Base-by-base conservation (phyloP, 148 eudicot genomes). In the Fallopia convolvulus region DNA sequence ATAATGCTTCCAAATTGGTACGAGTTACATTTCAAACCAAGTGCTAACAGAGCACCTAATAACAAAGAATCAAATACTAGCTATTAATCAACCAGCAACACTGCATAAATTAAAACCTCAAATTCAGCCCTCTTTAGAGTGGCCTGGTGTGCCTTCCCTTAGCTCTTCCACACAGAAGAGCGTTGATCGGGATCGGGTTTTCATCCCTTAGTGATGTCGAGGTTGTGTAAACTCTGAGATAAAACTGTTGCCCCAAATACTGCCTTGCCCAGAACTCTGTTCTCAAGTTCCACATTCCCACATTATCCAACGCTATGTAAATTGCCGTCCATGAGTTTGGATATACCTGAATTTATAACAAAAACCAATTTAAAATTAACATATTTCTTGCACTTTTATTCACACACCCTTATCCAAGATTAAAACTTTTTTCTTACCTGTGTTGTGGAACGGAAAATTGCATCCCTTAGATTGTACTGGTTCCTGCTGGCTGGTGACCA, bases 261-360 rank as follows among this genome's bases (percentile, higher is more conserved):
- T 92, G 99, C 58, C 97, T 81, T 30, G 91, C 99, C 99, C 99
- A 95, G 65, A 81, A 91, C 84, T 95, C 99, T 3, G 97, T 77
- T 79, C 99, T 88, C 76, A 95, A 65, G 79, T 95, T 91, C 99
- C 99, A 95, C 99, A 91, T 92, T 32, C 99, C 99, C 4, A 91
- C 99, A 68, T 95, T 95, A 86, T 95, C 99, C 17, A 95, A 85
- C 2, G 99, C 86, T 12, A 95, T 36, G 41, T 89, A 92, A 3
- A 95, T 84, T 1, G 97, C 94, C 18, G 92, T 87, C 99, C 99
- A 95, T 77, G 97, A 91, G 13, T 86, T 85, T 4, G 97, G 99
- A 79, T 95, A 95, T 13, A 95, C 99, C 99, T 94, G 78, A 83
- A 30, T 23, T 78, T 8, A 10, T 48, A 48, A 17, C 20, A 5